Percentiles rank a stretch among this genome's conserved stretches.
Evolutionary conservation across 2,329 filamentous ascomycete species (phyloP).

Genomic region (Bertia moriformis): DNA sequence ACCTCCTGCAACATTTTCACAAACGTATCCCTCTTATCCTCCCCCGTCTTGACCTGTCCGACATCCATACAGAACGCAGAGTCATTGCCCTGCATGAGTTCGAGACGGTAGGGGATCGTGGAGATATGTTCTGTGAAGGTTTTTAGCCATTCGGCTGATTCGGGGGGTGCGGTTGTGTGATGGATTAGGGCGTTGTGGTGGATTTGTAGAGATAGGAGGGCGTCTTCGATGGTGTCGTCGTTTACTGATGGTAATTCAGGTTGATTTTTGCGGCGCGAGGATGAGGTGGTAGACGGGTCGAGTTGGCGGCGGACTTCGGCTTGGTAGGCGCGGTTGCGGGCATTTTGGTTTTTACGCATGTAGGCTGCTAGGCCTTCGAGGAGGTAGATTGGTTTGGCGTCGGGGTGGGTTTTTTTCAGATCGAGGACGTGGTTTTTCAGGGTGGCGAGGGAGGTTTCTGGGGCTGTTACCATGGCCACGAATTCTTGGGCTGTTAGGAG

Average conservation of each 20-base stretch:
- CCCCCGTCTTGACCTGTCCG: not conserved
- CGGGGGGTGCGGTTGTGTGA: not conserved
- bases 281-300: not conserved
- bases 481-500: not conserved
- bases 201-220: not conserved
- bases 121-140: not conserved
- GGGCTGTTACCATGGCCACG: not conserved
- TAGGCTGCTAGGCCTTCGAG: not conserved
- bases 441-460: not conserved
- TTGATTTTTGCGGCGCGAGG: not conserved
- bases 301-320: not conserved
- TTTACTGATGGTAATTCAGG: not conserved
- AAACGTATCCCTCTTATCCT: not conserved
- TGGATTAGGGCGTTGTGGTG: not conserved
- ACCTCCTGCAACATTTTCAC: not conserved
- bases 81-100: not conserved
- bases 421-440: not conserved
- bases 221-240: conserved; percentile 1
- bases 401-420: not conserved
- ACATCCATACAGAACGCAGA: conserved; percentile 1
- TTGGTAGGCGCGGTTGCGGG: not conserved
- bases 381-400: not conserved
- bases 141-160: not conserved
- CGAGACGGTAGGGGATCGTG: not conserved
- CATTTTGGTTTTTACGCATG: conserved; percentile 1